Conservation (phyloP, 371 early-diverging fungal genomes). For the Ecytonucleospora hepatopenaei region DNA sequence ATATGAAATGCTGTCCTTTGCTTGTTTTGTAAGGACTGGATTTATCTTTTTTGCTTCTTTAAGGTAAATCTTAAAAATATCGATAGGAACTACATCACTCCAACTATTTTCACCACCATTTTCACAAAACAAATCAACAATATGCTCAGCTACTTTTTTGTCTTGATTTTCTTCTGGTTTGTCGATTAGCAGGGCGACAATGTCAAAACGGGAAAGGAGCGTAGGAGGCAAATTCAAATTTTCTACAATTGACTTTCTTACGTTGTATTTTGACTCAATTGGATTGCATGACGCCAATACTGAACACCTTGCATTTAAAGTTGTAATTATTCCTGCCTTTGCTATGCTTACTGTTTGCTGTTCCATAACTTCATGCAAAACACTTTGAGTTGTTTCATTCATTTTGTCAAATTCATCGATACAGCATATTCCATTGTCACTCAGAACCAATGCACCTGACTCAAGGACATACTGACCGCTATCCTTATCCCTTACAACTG, state of each 20-base stretch:
- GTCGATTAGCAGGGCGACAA: constrained; percentile 56
- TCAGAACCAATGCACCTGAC: constrained; percentile 56
- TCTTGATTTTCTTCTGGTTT: constrained; percentile 51
- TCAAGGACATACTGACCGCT: constrained; percentile 77
- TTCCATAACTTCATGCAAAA: constrained; percentile 58
- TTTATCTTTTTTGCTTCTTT: constrained; percentile 65
- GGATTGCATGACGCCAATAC: constrained; percentile 58
- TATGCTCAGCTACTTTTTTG: constrained; percentile 52
- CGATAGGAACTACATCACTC: not conserved
- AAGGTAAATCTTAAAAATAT: constrained; percentile 54
- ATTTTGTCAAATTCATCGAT: constrained; percentile 56
- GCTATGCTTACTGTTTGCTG: constrained; percentile 57
- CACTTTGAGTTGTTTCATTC: constrained; percentile 59
- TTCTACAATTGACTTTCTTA: constrained; percentile 55
- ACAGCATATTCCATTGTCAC: constrained; percentile 56
- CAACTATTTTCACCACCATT: too few relatives aligned
- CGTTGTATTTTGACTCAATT: constrained; percentile 55
- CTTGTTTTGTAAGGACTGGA: constrained; percentile 65
- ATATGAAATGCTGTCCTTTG: constrained; percentile 63
- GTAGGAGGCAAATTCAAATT: constrained; percentile 57
- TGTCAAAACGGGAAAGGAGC: constrained; percentile 57
- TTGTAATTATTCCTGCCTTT: constrained; percentile 58
- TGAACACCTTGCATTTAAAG: constrained; percentile 56
- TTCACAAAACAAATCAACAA: constrained; percentile 31
- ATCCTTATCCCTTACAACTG: constrained; percentile 88